These are phyloP conservation scores for Candida corydali DNA, from an alignment of 805 yeast genomes.

Conservation along the genomic window DNA sequence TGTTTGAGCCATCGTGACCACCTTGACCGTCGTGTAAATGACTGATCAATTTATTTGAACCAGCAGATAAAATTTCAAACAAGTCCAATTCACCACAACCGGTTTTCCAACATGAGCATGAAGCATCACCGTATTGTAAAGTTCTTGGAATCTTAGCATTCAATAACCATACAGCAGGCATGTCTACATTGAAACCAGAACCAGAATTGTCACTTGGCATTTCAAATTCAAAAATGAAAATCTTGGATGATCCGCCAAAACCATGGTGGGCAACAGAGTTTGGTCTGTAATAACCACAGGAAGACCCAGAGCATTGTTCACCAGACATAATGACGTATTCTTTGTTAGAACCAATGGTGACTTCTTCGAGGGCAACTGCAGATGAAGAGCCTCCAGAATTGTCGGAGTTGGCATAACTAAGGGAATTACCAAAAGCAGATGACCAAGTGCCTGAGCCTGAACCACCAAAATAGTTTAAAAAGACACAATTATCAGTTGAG, in stretches of 20 bases:
- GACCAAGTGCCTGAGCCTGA: conserved; percentile 89
- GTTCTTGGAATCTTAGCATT: conserved; percentile 97
- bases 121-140: conserved; percentile 77
- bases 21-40: conserved; percentile 88
- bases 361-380: conserved; percentile 66
- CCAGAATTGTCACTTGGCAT: conserved; percentile 74
- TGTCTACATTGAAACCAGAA: conserved; percentile 65
- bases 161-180: conserved; percentile 98
- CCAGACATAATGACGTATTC: conserved; percentile 85
- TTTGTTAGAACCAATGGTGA: conserved; percentile 62
- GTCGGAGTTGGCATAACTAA: conserved; percentile 77
- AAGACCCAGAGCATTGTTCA: conserved; percentile 48
- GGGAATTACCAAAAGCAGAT: conserved; percentile 82
- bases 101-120: conserved; percentile 93
- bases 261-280: conserved; percentile 94
- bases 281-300: conserved; percentile 83
- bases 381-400: conserved; percentile 70
- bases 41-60: conserved; percentile 69
- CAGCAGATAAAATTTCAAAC: conserved; percentile 80
- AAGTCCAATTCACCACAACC: conserved; percentile 98
- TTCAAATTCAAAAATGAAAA: conserved; percentile 87
- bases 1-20: conserved; percentile 37
- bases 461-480: conserved; percentile 89
- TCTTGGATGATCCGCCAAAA: conserved; percentile 77
- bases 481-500: conserved; percentile 64